Base-by-base conservation (phyloP, 164 flowering plant genomes). In the Stephania cephalantha region DNA sequence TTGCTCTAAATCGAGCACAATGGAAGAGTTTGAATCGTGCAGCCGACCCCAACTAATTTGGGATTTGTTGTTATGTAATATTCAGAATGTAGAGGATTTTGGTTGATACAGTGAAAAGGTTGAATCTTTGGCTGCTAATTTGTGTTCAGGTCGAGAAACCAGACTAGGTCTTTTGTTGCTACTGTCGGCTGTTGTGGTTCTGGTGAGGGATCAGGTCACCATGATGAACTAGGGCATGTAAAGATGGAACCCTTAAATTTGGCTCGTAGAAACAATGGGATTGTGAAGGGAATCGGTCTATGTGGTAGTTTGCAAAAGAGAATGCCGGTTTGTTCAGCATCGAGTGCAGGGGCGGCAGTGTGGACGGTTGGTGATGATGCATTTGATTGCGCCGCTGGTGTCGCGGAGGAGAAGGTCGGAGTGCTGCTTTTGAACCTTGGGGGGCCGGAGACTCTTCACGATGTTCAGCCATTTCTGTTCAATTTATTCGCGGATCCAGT, bases 401-500 rank as follows among this genome's bases (percentile, higher is more conserved):
- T 76, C n/a, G 63, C 85, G 31, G 88, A 91, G 17, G 98, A 96
- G 71, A 96, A 87, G 76, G 79, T 96, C 12, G 99, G 99, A 22
- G 97, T 96, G 70, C 81, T 96, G 81, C 97, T 96, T 73, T 76
- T 96, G 72, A 96, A 96, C 82, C 95, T 96, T 69, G 99, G 99
- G 65, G 99, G 85, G 45, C 85, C 85, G 1, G 85, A 83, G 58
- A 81, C 82, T 42, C 83, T 83, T 71, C 74, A 79, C 70, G 99
- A 96, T 79, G 99, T 96, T 76, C 98, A 94, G 77, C 98, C 98
- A 7, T 96, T 96, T 79, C 76, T 96, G 82, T 96, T 76, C 86
- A 96, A 94, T 76, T 83, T 96, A 76, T 96, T 96, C 86, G 98
- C 97, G 10, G 99, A 96, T 77, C 99, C 99, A 9, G 99, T 96